Base-by-base conservation (phyloP, 2,329 filamentous ascomycete genomes). In the Exophiala lecanii-corni region DNA sequence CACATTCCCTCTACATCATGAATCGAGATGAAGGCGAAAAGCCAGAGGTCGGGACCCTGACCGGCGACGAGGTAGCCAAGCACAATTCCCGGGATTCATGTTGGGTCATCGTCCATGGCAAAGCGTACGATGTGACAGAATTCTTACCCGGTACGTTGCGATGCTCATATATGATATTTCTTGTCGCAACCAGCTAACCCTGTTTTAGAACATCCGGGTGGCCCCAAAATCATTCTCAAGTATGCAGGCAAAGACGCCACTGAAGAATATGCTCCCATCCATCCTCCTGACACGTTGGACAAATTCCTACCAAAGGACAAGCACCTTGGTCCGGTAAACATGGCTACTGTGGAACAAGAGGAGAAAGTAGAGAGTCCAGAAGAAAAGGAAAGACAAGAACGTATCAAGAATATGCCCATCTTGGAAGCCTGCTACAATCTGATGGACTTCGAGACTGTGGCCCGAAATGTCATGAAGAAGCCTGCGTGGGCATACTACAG, bases 401-500 rank as follows among this genome's bases (percentile, higher is more conserved):
- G 86, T 43, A 78, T 89, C 44, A 72, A 76, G 55, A 70, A 75
- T 47, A 94, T 89, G 80, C 89, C 89, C 1, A 71, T 81, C 35
- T 71, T 96, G 47, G 82, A 86, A 54, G 85, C 94, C 63, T 95
- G 89, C 72, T 95, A 89, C 67, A 96, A 96, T 63, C 69, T 96
- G 48, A 79, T 92, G 70, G 92, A 98, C 68, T 98, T 98, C 63
- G 92, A 98, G 73, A 81, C 87, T 3, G 91, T 97, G 25, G 92
- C 92, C 4, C 81, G 84, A 57, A 74, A 80, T 28, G 80, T 94
- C 43, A 96, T 97, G 91, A 96, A 94, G 77, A 94, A 86, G 71
- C 84, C 83, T 1, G 91, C 91, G 0, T 98, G 92, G 92, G 92
- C 86, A 18, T 98, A 98, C 70, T 98, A 98, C 66, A 95, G 88